Conservation (phyloP, 1,139 yeast genomes). For the Lodderomyces elongisporus region DNA sequence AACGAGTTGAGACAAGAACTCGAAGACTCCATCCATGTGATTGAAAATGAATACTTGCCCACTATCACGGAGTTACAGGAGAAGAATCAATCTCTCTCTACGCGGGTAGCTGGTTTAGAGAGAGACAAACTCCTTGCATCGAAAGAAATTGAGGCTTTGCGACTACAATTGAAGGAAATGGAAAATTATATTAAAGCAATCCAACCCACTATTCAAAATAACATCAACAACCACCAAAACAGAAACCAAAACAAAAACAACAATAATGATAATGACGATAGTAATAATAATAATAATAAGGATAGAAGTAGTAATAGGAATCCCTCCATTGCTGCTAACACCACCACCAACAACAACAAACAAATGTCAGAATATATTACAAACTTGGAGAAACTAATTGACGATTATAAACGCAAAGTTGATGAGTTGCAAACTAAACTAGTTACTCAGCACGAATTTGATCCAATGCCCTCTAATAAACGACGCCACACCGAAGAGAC, state of each 20-base stretch:
- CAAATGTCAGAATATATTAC: slow-evolving; percentile 33
- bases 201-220: too few species aligned
- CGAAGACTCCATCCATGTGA: slow-evolving; percentile 9
- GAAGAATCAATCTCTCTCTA: slow-evolving; percentile 17
- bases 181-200: slow-evolving; percentile 18
- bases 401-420: slow-evolving; percentile 53
- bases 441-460: background rate
- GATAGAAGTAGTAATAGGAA: background rate
- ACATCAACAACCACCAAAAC: slow-evolving; percentile 14
- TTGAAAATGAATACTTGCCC: slow-evolving; percentile 15
- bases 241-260: too few species aligned
- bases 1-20: slow-evolving; percentile 21
- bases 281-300: too few species aligned
- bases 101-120: slow-evolving; percentile 40
- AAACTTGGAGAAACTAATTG: slow-evolving; percentile 49
- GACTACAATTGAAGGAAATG: slow-evolving; percentile 38
- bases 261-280: too few species aligned
- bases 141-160: slow-evolving; percentile 58
- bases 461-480: slow-evolving; percentile 15
- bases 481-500: slow-evolving; percentile 22
- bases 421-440: slow-evolving; percentile 33
- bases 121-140: slow-evolving; percentile 49
- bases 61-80: slow-evolving; percentile 15
- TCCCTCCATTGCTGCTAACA: too few species aligned
- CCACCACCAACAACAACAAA: slow-evolving; percentile 13